Evolutionary conservation across 768 basidiomycete species (phyloP), one percentile per base, ranked within the genome.

Genomic region (Dentipellis sp.): DNA sequence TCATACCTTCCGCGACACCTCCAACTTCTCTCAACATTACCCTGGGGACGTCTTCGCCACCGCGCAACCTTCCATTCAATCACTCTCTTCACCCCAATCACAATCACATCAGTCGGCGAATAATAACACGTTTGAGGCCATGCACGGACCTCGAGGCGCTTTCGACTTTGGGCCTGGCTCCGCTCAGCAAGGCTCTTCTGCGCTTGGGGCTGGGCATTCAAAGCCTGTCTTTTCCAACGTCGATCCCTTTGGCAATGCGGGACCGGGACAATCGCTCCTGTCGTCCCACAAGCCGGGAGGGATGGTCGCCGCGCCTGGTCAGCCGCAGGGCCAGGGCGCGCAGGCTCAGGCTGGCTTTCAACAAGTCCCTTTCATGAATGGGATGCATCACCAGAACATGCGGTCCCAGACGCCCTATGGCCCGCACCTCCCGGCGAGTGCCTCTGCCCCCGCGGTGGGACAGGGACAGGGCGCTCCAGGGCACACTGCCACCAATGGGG

Each of bases 391-490:
- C 23, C 57, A 58, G 34, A 50, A 22, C 10, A 56, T 86, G 60
- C 81, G 84, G 53, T 84, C 84, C 4, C 88, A 90, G 69, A 85
- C 86, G 2, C 85, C 86, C 1, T 91, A 84, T 56, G 85, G 87
- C 4, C 82, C 86, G 29, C 85, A 86, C 62, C 70, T 88, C 2
- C 76, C 74, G 40, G 67, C 80, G 21, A 67, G 75, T 50, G 74
- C 69, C 17, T 65, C 71, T 9, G 61, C 69, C 11, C 56, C 68
- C 1, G 45, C 55, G 51, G 55, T 61, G 14, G 53, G 58, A 11
- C 61, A 62, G 38, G 63, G 59, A 34, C 62, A 62, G 38, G 54
- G 56, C 38, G 51, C 38, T 10, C 22, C 48, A 22, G 48, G 22
- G n/a, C 48, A 50, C 16, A 57, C 61, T 40, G 60, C 69, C 60